These are phyloP conservation scores for Fusarium redolens DNA, from an alignment of 2,329 filamentous ascomycete genomes.

Conservation along the genomic window DNA sequence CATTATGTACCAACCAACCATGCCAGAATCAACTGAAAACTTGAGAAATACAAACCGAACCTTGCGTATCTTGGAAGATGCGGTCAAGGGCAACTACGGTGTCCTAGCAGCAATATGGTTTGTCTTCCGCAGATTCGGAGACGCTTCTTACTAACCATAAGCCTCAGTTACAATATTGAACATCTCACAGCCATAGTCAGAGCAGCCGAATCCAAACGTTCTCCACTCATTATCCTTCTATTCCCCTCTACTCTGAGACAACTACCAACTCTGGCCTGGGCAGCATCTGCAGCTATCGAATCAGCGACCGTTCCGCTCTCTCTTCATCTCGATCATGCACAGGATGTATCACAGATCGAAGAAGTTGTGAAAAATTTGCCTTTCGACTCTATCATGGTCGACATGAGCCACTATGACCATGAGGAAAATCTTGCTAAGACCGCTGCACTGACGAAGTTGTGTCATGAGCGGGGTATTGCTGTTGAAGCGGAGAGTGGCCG, in stretches of 20 bases:
- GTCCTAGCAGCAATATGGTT: constrained; percentile 28
- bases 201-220: constrained; percentile 22
- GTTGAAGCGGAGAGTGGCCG: constrained; percentile 35
- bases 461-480: constrained; percentile 10
- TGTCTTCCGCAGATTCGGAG: not conserved
- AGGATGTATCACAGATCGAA: constrained; percentile 8
- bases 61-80: not conserved
- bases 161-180: constrained; percentile 29
- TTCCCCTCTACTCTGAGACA: constrained; percentile 19
- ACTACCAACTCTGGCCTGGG: constrained; percentile 13
- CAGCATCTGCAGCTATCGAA: constrained; percentile 55
- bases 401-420: constrained; percentile 17
- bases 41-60: not conserved
- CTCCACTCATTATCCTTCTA: constrained; percentile 17
- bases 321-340: constrained; percentile 49
- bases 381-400: constrained; percentile 21
- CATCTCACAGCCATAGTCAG: constrained; percentile 26
- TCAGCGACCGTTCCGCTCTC: constrained; percentile 53
- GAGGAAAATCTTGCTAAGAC: constrained; percentile 10
- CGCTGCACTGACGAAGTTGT: not conserved
- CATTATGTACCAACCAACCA: not conserved
- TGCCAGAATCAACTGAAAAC: not conserved
- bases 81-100: constrained; percentile 6
- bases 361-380: not conserved
- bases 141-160: not conserved